phyloP scores from a whole-genome alignment of 768 basidiomycete species.

The Suillus spraguei region DNA sequence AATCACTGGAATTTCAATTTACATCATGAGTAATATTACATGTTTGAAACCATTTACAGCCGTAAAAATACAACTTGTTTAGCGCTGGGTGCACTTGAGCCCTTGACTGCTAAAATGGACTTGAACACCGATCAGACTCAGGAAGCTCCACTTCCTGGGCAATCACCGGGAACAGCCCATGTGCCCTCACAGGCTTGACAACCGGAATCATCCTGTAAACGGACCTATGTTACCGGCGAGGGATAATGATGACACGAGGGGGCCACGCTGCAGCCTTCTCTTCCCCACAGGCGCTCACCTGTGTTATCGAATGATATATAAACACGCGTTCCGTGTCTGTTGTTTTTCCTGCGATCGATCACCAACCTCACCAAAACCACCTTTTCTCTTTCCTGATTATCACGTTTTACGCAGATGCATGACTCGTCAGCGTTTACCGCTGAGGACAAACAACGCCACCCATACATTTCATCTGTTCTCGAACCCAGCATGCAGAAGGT shows the following conservation, averaged over 20 bases:
- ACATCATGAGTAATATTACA: not conserved
- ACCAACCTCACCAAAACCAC: constrained; percentile 15
- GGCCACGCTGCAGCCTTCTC: constrained; percentile 36
- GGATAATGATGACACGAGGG: constrained; percentile 34
- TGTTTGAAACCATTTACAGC: not conserved
- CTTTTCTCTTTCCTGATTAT: constrained; percentile 22
- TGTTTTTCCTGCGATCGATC: constrained; percentile 20
- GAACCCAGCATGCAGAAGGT: constrained; percentile 44
- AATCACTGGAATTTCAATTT: not conserved
- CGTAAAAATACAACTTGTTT: not conserved
- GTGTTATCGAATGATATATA: constrained; percentile 36
- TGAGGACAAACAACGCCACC: constrained; percentile 41
- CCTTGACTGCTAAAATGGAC: constrained; percentile 2
- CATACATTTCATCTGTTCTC: constrained; percentile 42
- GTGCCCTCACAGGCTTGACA: constrained; percentile 32
- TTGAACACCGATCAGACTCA: not conserved
- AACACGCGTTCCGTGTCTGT: constrained; percentile 19
- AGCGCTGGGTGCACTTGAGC: not conserved
- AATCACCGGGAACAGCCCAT: constrained; percentile 16
- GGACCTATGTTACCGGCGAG: constrained; percentile 33
- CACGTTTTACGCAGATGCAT: constrained; percentile 27
- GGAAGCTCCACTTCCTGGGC: not conserved
- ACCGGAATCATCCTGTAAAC: constrained; percentile 28
- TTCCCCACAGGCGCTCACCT: constrained; percentile 22
- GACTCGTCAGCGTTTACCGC: constrained; percentile 36